Percentiles rank a stretch among this genome's conserved stretches.
Conservation (phyloP, 2,329 filamentous ascomycete species). For the Fusarium ambrosium region DNA sequence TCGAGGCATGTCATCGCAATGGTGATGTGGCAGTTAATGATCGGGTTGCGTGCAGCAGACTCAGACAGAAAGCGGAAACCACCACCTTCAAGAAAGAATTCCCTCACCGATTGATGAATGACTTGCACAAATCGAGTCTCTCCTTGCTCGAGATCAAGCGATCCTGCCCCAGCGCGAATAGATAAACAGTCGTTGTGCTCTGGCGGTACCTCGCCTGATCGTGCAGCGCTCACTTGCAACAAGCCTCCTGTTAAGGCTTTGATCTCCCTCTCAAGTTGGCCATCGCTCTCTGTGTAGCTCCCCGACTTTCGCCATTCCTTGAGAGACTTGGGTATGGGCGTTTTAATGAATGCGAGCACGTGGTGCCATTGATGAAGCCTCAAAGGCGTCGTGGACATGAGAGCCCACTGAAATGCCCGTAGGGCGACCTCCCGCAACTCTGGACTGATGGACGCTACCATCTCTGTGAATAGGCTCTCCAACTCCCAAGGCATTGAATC, state of each 20-base stretch:
- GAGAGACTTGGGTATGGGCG: neutral
- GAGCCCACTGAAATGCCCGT: constrained; percentile 27
- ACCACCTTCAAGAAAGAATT: constrained; percentile 8
- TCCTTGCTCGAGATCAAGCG: constrained; percentile 19
- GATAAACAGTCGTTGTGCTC: neutral
- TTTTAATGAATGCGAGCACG: constrained; percentile 20
- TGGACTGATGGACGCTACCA: neutral
- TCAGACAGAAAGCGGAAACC: neutral
- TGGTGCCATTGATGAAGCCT: constrained; percentile 36
- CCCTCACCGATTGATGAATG: constrained; percentile 25
- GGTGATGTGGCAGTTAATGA: constrained; percentile 1
- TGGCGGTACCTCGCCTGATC: neutral
- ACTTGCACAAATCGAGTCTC: constrained; percentile 18
- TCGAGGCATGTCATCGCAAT: constrained; percentile 23
- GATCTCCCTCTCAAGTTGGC: constrained; percentile 27
- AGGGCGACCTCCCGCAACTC: neutral
- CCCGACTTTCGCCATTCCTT: constrained; percentile 10
- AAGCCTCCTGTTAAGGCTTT: constrained; percentile 17
- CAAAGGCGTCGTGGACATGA: constrained; percentile 1
- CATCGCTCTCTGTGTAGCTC: constrained; percentile 4
- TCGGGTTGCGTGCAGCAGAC: fast-evolving
- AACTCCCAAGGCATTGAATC: neutral
- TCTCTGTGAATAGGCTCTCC: neutral
- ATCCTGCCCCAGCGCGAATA: constrained; percentile 20
- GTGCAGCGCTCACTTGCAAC: constrained; percentile 5